A percentile compares a stretch with the other conserved stretches of the same genome.
These are phyloP conservation scores for Kokia cookei DNA, from an alignment of 441 rosid genomes.

Conservation along the genomic window DNA sequence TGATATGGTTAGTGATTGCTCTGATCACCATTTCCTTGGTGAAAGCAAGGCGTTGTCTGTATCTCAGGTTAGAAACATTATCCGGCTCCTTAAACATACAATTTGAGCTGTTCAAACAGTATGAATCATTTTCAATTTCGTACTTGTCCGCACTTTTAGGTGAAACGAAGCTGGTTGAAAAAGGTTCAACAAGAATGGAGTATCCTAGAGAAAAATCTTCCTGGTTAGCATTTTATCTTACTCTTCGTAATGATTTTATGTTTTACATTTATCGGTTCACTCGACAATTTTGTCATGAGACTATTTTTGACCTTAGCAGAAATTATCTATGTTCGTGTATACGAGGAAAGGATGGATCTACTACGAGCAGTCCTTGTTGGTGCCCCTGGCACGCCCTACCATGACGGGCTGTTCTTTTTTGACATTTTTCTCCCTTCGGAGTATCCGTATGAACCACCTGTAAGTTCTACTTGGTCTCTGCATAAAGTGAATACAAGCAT, in stretches of 20 bases:
- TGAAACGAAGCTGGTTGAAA: conserved; percentile 68
- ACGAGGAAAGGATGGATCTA: conserved; percentile 85
- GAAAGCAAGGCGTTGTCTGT: conserved; percentile 32
- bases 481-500: not conserved
- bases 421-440: conserved; percentile 79
- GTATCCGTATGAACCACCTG: conserved; percentile 88
- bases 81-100: conserved; percentile 3
- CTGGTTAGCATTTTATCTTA: conserved; percentile 47
- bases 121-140: not conserved
- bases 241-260: not conserved
- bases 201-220: conserved; percentile 63
- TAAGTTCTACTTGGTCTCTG: conserved; percentile 31
- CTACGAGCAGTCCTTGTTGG: conserved; percentile 77
- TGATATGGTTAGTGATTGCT: conserved; percentile 67
- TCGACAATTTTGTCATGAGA: not conserved
- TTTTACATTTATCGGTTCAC: not conserved
- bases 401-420: conserved; percentile 85
- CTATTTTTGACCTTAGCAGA: conserved; percentile 34
- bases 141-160: conserved; percentile 28
- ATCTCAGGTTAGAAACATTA: conserved; percentile 53
- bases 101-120: not conserved
- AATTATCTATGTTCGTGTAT: conserved; percentile 71
- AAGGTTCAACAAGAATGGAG: conserved; percentile 93
- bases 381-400: conserved; percentile 83
- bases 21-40: conserved; percentile 71